Evolutionary conservation across 345 rosid genomes (phyloP), one percentile per base, ranked within the genome.

Genomic region (Linum usitatissimum): DNA sequence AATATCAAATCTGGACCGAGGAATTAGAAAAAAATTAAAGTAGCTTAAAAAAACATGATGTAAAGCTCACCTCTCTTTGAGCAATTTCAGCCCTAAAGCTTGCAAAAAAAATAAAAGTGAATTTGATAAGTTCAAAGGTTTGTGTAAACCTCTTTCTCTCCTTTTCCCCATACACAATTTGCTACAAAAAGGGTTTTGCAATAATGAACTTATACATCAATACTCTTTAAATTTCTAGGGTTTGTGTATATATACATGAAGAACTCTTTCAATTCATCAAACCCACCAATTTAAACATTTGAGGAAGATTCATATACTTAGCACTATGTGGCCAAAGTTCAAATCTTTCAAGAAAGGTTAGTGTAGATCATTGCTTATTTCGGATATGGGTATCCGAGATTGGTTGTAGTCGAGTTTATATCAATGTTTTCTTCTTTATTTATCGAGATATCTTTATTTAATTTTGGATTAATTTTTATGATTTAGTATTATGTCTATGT

Each of bases 291-390:
- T 0, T 45, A 4, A 45, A 45, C 3, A 10, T 45, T 45, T 45
- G 14, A 13, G 51, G 4, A 12, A 10, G 10, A 45, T 6, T 45
- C 51, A 45, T 45, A 10, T 10, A 28, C 53, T 30, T 23, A 34
- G 60, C 57, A 49, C 57, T 42, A 75, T 68, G 78, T 71, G 75
- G 78, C 64, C 68, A 64, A 76, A 73, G 61, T 64, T 71, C 55
- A 71, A 66, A 67, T 57, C 62, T 61, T 60, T 72, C 31, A 67
- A 19, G 67, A 66, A 63, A 71, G 80, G 80, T 77, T 64, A 45
- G 51, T 45, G 14, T 7, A 34, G 8, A 23, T 23, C 28, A 23
- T 23, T 0, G 1, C 28, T 23, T 23, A 23, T 23, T 23, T 23
- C 28, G 28, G 28, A 23, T 23, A 23, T 23, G 28, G 28, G 2